Conservation (phyloP, 192 early-diverging fungal genomes). For the Coemansia sp. region DNA sequence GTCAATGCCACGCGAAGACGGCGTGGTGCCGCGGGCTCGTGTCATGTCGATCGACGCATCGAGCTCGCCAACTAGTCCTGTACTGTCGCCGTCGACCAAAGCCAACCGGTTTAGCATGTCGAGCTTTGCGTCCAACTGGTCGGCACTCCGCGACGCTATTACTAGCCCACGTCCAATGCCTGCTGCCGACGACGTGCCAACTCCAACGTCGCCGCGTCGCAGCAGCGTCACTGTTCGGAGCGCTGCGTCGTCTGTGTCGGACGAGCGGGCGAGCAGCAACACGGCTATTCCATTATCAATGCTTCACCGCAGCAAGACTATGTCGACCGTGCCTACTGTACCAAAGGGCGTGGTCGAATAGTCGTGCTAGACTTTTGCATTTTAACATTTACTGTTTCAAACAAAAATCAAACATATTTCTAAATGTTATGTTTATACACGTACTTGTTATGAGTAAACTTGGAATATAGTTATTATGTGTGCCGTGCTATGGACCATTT, state of each 20-base stretch:
- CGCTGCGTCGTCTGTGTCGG: slow-evolving; percentile 5
- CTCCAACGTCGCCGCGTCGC: slow-evolving; percentile 8
- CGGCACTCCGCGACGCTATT: slow-evolving; percentile 39
- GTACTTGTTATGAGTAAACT: no score
- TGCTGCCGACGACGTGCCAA: not conserved
- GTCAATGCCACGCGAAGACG: slow-evolving; percentile 2
- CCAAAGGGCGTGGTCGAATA: not conserved
- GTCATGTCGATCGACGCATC: slow-evolving; percentile 19
- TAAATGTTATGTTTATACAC: no score
- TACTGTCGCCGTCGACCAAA: not conserved
- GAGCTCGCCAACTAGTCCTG: not conserved
- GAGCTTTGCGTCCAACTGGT: slow-evolving; percentile 35
- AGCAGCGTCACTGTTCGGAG: slow-evolving; percentile 20
- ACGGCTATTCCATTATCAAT: slow-evolving; percentile 36
- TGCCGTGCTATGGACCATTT: no score
- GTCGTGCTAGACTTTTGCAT: not conserved
- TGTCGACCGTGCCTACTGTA: slow-evolving; percentile 8
- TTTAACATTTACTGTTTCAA: not conserved
- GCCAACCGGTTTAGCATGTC: slow-evolving; percentile 42
- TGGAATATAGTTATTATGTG: no score
- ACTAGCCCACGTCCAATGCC: slow-evolving; percentile 24
- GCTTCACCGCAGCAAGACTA: slow-evolving; percentile 50
- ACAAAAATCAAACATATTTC: not conserved
- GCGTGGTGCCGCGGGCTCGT: slow-evolving; percentile 11
- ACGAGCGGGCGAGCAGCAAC: slow-evolving; percentile 2